Percentiles rank a stretch among this genome's conserved stretches.
Conservation (phyloP, 129 eudicot species). For the Helichrysum umbraculigerum region DNA sequence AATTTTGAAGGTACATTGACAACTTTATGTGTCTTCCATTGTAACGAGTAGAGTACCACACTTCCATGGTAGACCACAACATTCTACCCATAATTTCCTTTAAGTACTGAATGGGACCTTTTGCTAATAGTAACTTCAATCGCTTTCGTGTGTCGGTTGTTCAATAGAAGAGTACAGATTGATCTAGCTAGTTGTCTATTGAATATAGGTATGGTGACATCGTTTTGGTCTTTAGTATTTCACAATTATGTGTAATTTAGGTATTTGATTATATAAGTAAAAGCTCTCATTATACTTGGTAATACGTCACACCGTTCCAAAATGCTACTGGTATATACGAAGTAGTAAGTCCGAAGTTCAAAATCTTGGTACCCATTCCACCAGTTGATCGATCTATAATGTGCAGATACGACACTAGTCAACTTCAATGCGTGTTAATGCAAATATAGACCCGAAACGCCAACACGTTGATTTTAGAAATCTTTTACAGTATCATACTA, state of each 20-base stretch:
- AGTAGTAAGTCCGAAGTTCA: background rate
- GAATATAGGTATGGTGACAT: background rate
- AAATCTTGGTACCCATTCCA: background rate
- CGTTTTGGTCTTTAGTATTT: background rate
- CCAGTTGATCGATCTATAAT: background rate
- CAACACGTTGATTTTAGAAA: no score
- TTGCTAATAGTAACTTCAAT: background rate
- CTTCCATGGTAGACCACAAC: slow-evolving; percentile 8
- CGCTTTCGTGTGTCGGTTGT: background rate
- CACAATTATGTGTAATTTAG: no score
- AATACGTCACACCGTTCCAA: no score
- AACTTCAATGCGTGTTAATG: no score
- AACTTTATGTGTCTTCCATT: background rate
- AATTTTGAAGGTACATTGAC: no score
- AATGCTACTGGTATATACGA: no score
- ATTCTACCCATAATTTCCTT: slow-evolving; percentile 19
- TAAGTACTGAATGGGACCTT: background rate
- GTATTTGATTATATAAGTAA: no score
- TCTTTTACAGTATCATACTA: no score
- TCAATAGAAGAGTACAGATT: background rate
- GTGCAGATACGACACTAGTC: no score
- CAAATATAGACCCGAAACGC: no score
- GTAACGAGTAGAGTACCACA: background rate
- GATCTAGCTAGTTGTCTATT: no score
- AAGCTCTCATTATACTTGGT: background rate